Conservation (phyloP, 2,329 filamentous ascomycete genomes). For the Talaromyces sp. region DNA sequence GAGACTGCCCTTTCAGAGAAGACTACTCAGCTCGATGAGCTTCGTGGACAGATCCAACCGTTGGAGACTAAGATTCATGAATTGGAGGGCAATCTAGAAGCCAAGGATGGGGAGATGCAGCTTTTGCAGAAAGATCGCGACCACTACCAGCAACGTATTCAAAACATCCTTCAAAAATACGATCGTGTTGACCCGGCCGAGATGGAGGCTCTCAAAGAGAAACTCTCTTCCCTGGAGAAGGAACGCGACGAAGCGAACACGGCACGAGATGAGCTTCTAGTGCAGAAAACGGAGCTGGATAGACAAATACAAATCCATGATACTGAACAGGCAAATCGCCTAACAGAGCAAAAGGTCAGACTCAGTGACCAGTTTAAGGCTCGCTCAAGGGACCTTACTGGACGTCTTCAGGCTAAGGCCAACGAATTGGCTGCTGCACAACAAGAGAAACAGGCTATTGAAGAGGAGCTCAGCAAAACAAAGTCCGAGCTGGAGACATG, state of each 20-base stretch:
- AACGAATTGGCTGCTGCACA: slow-evolving; percentile 50
- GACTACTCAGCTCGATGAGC: slow-evolving; percentile 71
- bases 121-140: slow-evolving; percentile 90
- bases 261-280: slow-evolving; percentile 64
- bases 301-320: slow-evolving; percentile 49
- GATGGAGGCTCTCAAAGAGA: slow-evolving; percentile 83
- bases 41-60: slow-evolving; percentile 76
- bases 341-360: slow-evolving; percentile 52
- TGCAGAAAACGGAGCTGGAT: slow-evolving; percentile 53
- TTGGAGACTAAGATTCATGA: slow-evolving; percentile 79
- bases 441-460: slow-evolving; percentile 69
- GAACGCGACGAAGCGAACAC: slow-evolving; percentile 67
- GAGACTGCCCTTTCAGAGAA: slow-evolving; percentile 77
- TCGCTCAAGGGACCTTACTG: slow-evolving; percentile 65
- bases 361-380: slow-evolving; percentile 57
- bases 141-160: slow-evolving; percentile 91
- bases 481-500: slow-evolving; percentile 58
- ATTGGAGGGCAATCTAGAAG: slow-evolving; percentile 77
- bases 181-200: slow-evolving; percentile 93
- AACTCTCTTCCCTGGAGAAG: slow-evolving; percentile 66
- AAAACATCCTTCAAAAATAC: slow-evolving; percentile 94
- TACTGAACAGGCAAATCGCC: slow-evolving; percentile 36
- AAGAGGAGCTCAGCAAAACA: slow-evolving; percentile 66
- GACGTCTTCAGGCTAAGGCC: slow-evolving; percentile 60
- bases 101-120: slow-evolving; percentile 84